phyloP scores from a whole-genome alignment of 139 green algal species.

The Pleodorina starrii region DNA sequence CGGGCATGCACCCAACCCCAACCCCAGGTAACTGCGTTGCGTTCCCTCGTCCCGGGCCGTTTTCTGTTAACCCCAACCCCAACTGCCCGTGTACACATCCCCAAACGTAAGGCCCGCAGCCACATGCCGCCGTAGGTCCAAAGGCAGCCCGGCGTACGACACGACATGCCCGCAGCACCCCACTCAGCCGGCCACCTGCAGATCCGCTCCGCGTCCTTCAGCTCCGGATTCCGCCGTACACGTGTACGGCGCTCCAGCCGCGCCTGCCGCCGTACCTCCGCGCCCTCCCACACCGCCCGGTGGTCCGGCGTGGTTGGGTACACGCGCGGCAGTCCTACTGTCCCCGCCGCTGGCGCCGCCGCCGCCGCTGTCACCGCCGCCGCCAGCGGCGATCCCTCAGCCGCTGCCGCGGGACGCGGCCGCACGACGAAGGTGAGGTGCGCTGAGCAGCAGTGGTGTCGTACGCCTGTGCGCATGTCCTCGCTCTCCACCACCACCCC shows the following conservation, averaged over 20 bases:
- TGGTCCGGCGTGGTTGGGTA: slow-evolving; percentile 55
- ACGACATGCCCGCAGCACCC: no score
- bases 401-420: neutral
- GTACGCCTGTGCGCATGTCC: slow-evolving; percentile 75
- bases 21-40: no score
- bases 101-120: no score
- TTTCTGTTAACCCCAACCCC: no score
- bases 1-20: no score
- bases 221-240: slow-evolving; percentile 31
- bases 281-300: slow-evolving; percentile 62
- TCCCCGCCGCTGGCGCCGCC: neutral
- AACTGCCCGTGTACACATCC: no score
- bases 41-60: no score
- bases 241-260: slow-evolving; percentile 61
- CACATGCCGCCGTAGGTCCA: no score
- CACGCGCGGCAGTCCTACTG: slow-evolving; percentile 60
- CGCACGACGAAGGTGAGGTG: slow-evolving; percentile 87
- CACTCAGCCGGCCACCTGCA: slow-evolving; percentile 18
- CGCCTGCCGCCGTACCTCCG: slow-evolving; percentile 61
- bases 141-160: no score
- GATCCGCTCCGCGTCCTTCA: slow-evolving; percentile 35
- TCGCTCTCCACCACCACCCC: slow-evolving; percentile 84
- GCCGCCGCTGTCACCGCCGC: no score
- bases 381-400: no score
- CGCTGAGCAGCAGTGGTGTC: slow-evolving; percentile 86